Percentiles rank a stretch among this genome's conserved stretches.
These are phyloP conservation scores for Ascochyta viciae-villosae DNA, from an alignment of 2,329 filamentous ascomycete genomes.

Conservation along the genomic window DNA sequence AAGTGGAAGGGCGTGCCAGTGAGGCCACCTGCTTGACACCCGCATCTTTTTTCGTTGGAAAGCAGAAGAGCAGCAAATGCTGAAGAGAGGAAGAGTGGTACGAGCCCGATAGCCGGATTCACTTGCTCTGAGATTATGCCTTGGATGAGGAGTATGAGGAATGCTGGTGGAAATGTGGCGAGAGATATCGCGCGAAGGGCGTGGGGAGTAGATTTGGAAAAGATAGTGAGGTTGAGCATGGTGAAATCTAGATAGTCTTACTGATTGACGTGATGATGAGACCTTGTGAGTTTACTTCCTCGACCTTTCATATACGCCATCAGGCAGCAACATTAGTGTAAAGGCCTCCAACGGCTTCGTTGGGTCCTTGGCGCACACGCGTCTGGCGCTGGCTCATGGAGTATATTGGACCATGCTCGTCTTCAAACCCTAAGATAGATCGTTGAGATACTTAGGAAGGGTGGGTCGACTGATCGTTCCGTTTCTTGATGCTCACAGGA, in stretches of 20 bases:
- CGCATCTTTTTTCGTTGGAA: conserved; percentile 34
- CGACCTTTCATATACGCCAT: background rate
- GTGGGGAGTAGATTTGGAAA: conserved; percentile 31
- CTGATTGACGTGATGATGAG: background rate
- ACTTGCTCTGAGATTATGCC: conserved; percentile 29
- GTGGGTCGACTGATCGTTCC: background rate
- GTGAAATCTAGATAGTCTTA: background rate
- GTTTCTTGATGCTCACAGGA: background rate
- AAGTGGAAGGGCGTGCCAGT: conserved; percentile 38
- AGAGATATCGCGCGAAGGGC: conserved; percentile 35
- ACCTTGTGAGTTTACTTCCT: background rate
- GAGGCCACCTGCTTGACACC: conserved; percentile 31
- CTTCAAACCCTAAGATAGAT: background rate
- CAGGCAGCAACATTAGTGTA: conserved; percentile 6
- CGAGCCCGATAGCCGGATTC: conserved; percentile 39
- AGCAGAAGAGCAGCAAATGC: conserved; percentile 31
- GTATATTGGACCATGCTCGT: background rate
- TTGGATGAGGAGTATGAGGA: conserved; percentile 37
- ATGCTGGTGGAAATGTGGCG: conserved; percentile 32
- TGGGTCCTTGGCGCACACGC: background rate
- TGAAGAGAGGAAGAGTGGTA: conserved; percentile 39
- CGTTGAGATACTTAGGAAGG: background rate
- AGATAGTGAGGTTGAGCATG: conserved; percentile 33
- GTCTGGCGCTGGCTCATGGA: too few relatives aligned
- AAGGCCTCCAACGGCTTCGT: background rate